Evolutionary conservation across 2,329 filamentous ascomycete species (phyloP), one percentile per base, ranked within the genome.

Genomic region (Penicillium janthinellum): DNA sequence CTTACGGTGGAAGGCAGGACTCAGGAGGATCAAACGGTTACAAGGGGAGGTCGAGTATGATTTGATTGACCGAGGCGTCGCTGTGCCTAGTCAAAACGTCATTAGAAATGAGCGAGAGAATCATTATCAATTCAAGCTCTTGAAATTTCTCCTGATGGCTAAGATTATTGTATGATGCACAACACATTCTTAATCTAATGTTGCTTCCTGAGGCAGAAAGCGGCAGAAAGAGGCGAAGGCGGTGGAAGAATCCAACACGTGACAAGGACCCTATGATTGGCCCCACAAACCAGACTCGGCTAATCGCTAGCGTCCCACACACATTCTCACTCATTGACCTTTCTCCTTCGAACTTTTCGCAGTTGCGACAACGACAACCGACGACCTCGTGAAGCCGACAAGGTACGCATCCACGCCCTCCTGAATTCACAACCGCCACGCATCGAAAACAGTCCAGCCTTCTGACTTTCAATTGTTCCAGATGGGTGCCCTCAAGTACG

Each of bases 401-500:
- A 79, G 77, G 77, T 79, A 74, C 70, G 76, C 67, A 63, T 8
- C 53, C 15, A 44, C 35, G 42, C 45, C 42, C 52, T 53, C 31
- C 31, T 41, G 34, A 15, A 38, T 59, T 54, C 34, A 4, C 12
- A n/a, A 28, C 28, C 10, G 7, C 7, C 10, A 47, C 7, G 14
- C 11, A 3, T 25, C 35, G 17, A 50, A 14, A 39, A 20, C 15
- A 47, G 47, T 53, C 38, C 51, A 64, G 37, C 57, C 62, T 58
- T 62, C 67, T 71, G 52, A 68, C 53, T 54, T 48, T 44, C 48
- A 54, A 61, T 66, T 54, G 52, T 57, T 67, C 57, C 62, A 94
- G 88, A 97, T 97, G 95, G 95, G 95, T 91, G 94, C 94, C 87
- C 92, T 97, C 84, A 99, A 99, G 87, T 99, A 96, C 87, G 92